phyloP scores from a whole-genome alignment of 2,329 filamentous ascomycete genomes.

The Alternaria gaisen region DNA sequence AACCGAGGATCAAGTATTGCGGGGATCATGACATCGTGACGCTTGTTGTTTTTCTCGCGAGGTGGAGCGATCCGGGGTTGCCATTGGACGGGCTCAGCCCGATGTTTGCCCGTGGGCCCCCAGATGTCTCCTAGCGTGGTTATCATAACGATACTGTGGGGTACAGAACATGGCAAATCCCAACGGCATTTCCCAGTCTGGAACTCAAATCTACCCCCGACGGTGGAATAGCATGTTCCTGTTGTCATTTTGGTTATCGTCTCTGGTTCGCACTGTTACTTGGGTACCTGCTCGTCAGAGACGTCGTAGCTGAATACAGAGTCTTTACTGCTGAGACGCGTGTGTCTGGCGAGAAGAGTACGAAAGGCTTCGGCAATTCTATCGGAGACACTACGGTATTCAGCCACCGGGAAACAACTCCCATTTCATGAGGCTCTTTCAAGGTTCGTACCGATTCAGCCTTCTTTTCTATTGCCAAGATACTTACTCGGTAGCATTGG shows the following conservation, averaged over 20 bases:
- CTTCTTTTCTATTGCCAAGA: slow-evolving; percentile 4
- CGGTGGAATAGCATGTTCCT: neutral
- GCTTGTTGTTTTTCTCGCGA: slow-evolving; percentile 5
- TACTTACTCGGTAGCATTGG: slow-evolving; percentile 8
- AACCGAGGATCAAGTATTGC: slow-evolving; percentile 7
- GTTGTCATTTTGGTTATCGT: neutral
- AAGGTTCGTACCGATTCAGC: neutral
- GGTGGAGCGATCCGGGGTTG: slow-evolving; percentile 1
- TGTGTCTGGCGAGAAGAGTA: neutral
- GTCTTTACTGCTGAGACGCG: neutral
- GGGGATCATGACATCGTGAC: slow-evolving; percentile 17
- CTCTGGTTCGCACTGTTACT: neutral
- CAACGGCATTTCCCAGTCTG: slow-evolving; percentile 1
- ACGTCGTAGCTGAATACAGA: neutral
- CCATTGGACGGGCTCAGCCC: slow-evolving; percentile 6
- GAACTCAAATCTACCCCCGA: neutral
- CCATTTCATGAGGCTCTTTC: neutral
- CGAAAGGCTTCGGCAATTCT: neutral
- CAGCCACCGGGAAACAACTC: neutral
- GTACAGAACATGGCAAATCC: slow-evolving; percentile 10
- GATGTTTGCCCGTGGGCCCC: slow-evolving; percentile 8
- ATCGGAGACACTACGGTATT: slow-evolving; percentile 1
- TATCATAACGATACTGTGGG: slow-evolving; percentile 8
- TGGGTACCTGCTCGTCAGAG: neutral
- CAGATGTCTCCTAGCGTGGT: slow-evolving; percentile 10